Conservation (phyloP, 768 basidiomycete genomes). For the Panus rudis region DNA sequence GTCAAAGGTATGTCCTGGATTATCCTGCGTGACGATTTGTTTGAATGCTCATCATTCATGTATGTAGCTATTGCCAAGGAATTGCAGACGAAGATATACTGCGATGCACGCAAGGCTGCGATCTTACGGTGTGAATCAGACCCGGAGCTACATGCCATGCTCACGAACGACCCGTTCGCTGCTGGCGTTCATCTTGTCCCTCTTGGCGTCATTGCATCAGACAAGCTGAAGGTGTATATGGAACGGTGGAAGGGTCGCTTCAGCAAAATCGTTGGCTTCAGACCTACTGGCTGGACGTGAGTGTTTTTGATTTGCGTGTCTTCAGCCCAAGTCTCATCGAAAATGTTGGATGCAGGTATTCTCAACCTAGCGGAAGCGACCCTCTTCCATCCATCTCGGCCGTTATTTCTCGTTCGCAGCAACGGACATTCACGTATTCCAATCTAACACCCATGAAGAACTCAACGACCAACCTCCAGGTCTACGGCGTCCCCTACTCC, state of each 20-base stretch:
- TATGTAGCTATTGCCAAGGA: constrained; percentile 74
- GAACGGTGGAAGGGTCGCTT: constrained; percentile 68
- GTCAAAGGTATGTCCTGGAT: constrained; percentile 65
- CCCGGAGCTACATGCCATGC: constrained; percentile 66
- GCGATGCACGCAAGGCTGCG: constrained; percentile 75
- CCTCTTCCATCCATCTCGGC: constrained; percentile 55
- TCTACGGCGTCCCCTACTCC: constrained; percentile 87
- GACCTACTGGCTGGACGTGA: constrained; percentile 96
- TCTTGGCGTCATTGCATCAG: constrained; percentile 64
- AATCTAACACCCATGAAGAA: constrained; percentile 65
- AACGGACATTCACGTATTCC: constrained; percentile 59
- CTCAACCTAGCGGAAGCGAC: constrained; percentile 57
- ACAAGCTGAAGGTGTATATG: constrained; percentile 71
- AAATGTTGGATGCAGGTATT: constrained; percentile 60
- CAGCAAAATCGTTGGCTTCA: constrained; percentile 68
- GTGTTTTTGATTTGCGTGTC: constrained; percentile 23
- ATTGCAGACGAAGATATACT: constrained; percentile 78
- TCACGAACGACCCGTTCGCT: constrained; percentile 69
- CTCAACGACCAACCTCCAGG: constrained; percentile 59
- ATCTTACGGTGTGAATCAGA: constrained; percentile 84
- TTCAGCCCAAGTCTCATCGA: constrained; percentile 1
- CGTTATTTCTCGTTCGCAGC: constrained; percentile 62
- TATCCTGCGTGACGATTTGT: not conserved
- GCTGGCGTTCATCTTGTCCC: constrained; percentile 86
- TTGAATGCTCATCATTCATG: not conserved